Base-by-base conservation (phyloP, 495 filamentous ascomycete species). In the Amphirosellinia nigrospora region DNA sequence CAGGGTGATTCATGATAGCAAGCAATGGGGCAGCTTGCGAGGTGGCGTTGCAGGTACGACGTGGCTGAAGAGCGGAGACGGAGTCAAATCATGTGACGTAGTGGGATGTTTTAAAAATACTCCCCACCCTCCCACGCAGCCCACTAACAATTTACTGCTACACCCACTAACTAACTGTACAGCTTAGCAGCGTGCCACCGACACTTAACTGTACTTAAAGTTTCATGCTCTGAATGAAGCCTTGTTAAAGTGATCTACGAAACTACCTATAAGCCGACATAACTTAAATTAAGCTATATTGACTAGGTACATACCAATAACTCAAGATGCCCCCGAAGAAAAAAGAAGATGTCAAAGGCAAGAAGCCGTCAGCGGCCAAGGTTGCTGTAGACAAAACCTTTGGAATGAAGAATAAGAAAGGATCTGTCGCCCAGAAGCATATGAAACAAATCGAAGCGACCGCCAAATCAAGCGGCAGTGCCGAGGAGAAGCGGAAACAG, bases 341-440 rank as follows among this genome's bases (percentile, higher is more conserved):
- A 76, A 82, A 84, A 64, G 83, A 88, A 16, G 91, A 93, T 82
- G 70, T n/a, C 45, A 79, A 72, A 39, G 84, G 79, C 74, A 85
- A 85, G 84, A 93, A 94, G 89, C 85, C 89, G 73, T 86, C 89
- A 46, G 81, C 87, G 61, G 76, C 84, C 53, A 94, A 94, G 80
- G 70, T 84, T 16, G 91, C 93, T 69, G 93, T 94, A 65, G 96
- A 99, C 86, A 96, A 96, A 86, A 97, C 96, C 64, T 99, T 99
- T 86, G 96, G 96, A 73, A 97, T 99, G 94, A 99, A 99, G 86
- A 99, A 99, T 79, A 98, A 99, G 89, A 98, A 97, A 89, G 96
- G 96, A 71, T 89, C 88, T 61, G 90, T 87, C 56, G 94, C 93
- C 69, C 93, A 97, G 84, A 96, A 90, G 77, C 88, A 92, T 69